Conservation (phyloP, 768 basidiomycete genomes). For the Auricularia heimuer region DNA sequence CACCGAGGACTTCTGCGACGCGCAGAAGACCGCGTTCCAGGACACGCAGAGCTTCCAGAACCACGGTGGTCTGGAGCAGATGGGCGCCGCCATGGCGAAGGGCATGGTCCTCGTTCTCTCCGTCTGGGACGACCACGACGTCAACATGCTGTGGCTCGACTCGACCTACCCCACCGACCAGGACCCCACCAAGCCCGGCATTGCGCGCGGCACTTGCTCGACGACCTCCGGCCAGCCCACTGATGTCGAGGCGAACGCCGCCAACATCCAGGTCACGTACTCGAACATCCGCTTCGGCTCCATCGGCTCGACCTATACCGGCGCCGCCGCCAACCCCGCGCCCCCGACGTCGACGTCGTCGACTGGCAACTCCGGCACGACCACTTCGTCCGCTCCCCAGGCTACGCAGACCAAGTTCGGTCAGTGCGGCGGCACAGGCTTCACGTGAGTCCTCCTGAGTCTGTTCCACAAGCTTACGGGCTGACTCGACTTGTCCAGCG, state of each 20-base stretch:
- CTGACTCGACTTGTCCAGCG: neutral
- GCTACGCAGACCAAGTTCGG: constrained; percentile 12
- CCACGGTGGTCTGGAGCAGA: constrained; percentile 32
- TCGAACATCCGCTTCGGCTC: constrained; percentile 40
- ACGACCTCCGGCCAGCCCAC: constrained; percentile 37
- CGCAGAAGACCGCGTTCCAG: constrained; percentile 34
- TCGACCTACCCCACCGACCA: constrained; percentile 32
- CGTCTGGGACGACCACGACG: constrained; percentile 47
- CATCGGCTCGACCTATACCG: constrained; percentile 2
- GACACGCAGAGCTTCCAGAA: constrained; percentile 33
- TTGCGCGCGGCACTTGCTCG: constrained; percentile 41
- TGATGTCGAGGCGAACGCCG: constrained; percentile 30
- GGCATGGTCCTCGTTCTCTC: constrained; percentile 42
- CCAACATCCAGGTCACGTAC: constrained; percentile 38
- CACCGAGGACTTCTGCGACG: constrained; percentile 36
- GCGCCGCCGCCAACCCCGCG: neutral
- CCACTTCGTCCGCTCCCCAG: constrained; percentile 1
- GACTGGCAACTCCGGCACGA: neutral
- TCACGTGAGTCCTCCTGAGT: constrained; percentile 1
- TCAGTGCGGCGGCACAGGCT: constrained; percentile 17
- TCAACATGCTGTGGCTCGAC: constrained; percentile 51
- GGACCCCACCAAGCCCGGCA: constrained; percentile 29
- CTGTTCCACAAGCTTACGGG: neutral
- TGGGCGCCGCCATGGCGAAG: constrained; percentile 25
- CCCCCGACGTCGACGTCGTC: constrained; percentile 8